Evolutionary conservation across 306 rosid species (phyloP).

Genomic region (Oemleria cerasiformis): DNA sequence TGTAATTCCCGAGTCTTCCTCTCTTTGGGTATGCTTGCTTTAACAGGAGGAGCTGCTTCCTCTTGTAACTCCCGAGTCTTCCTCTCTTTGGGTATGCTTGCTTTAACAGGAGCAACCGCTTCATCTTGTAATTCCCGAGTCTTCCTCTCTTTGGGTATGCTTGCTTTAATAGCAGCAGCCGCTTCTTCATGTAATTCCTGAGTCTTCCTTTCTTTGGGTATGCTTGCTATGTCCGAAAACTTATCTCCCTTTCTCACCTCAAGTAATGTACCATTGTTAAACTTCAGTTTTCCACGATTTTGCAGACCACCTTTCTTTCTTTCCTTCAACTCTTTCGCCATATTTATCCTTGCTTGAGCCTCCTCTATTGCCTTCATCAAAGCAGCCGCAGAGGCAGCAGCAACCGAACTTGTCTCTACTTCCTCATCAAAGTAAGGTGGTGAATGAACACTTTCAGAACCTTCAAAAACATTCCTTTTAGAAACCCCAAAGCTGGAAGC

Average conservation of each 20-base stretch:
- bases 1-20: constrained; percentile 31
- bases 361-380: constrained; percentile 90
- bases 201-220: constrained; percentile 38
- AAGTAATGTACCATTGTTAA: constrained; percentile 38
- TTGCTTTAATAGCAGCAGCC: background rate
- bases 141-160: no score
- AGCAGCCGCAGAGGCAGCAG: constrained; percentile 83
- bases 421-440: constrained; percentile 58
- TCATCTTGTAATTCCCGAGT: no score
- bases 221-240: constrained; percentile 23
- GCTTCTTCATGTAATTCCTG: constrained; percentile 35
- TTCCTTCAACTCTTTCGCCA: constrained; percentile 71
- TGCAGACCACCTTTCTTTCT: constrained; percentile 68
- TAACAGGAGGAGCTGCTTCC: no score
- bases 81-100: no score
- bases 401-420: constrained; percentile 69
- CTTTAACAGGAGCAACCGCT: no score
- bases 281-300: constrained; percentile 42
- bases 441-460: constrained; percentile 39
- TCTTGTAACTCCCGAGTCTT: no score
- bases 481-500: constrained; percentile 32
- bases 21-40: constrained; percentile 36
- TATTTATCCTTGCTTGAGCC: constrained; percentile 70
- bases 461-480: constrained; percentile 30
- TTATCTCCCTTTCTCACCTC: constrained; percentile 34